Conservation (phyloP, 306 rosid species). For the Erythrophleum fordii region DNA sequence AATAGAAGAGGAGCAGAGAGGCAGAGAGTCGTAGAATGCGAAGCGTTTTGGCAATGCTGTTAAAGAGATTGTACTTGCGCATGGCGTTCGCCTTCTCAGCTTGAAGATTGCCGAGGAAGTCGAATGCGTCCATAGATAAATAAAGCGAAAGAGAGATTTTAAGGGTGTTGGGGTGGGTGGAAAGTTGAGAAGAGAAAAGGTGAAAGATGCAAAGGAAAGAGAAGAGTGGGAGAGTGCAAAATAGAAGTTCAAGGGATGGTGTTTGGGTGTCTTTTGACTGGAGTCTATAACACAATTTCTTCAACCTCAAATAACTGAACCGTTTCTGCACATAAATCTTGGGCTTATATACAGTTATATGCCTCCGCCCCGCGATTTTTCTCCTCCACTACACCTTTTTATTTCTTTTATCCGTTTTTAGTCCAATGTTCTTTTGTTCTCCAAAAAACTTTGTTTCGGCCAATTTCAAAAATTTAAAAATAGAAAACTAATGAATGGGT, state of each 20-base stretch:
- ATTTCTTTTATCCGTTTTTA: too few relatives aligned
- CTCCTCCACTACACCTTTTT: too few relatives aligned
- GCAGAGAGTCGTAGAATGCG: constrained; percentile 53
- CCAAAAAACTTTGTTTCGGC: too few relatives aligned
- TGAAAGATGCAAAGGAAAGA: not conserved
- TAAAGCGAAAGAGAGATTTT: not conserved
- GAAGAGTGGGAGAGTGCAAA: not conserved
- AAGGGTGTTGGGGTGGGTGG: not conserved
- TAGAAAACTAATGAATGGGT: too few relatives aligned
- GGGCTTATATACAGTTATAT: not conserved
- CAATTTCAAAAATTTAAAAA: too few relatives aligned
- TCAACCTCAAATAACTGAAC: constrained; percentile 18
- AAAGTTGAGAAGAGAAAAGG: not conserved
- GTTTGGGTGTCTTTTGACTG: not conserved
- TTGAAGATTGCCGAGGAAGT: constrained; percentile 38
- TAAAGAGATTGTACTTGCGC: constrained; percentile 41
- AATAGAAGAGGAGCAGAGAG: constrained; percentile 48
- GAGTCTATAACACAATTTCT: not conserved
- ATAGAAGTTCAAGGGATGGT: too few relatives aligned
- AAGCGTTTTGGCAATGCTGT: constrained; percentile 48
- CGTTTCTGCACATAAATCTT: not conserved
- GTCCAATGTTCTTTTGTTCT: too few relatives aligned
- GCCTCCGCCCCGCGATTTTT: not conserved
- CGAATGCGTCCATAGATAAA: constrained; percentile 50
- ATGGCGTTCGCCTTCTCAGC: constrained; percentile 37